A percentile compares a stretch with the other conserved stretches of the same genome.
These are phyloP conservation scores for Blastobotrys muscicola DNA, from an alignment of 805 yeast genomes.

Conservation along the genomic window DNA sequence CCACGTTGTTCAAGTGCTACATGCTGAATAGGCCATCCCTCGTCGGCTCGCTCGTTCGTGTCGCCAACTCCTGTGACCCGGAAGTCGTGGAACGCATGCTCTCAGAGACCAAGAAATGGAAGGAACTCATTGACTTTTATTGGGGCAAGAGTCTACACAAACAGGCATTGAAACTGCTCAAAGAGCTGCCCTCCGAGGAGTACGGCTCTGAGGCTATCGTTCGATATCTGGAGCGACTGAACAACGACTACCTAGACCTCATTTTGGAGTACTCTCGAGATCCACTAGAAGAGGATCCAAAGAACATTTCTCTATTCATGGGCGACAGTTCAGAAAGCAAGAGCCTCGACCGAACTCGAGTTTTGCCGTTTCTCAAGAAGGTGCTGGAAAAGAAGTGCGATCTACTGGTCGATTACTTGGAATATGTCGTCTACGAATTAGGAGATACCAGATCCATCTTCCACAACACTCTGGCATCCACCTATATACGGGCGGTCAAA, in stretches of 20 bases:
- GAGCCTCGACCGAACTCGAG: conserved; percentile 42
- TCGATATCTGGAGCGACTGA: conserved; percentile 15
- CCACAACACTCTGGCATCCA: conserved; percentile 36
- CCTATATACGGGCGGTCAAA: conserved; percentile 33
- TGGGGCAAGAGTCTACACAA: conserved; percentile 51
- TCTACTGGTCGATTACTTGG: conserved; percentile 41
- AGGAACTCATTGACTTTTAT: conserved; percentile 72
- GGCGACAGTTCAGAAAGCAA: conserved; percentile 51
- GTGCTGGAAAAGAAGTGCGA: conserved; percentile 15
- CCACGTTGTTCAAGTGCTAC: conserved; percentile 70
- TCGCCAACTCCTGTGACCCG: conserved; percentile 65
- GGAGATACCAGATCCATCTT: conserved; percentile 30
- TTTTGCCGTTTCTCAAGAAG: conserved; percentile 42
- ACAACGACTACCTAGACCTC: conserved; percentile 36
- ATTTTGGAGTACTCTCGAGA: conserved; percentile 49
- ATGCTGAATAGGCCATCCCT: conserved; percentile 56
- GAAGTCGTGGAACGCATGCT: conserved; percentile 49
- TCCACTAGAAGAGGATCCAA: conserved; percentile 34
- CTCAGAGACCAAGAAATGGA: conserved; percentile 38
- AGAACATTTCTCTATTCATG: conserved; percentile 49
- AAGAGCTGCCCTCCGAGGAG: conserved; percentile 25
- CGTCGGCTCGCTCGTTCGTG: conserved; percentile 73
- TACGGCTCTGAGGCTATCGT: conserved; percentile 17
- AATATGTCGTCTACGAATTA: conserved; percentile 38
- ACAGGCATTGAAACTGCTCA: conserved; percentile 56